Evolutionary conservation across 805 yeast genomes (phyloP), one percentile per base, ranked within the genome.

Genomic region (Jamesozyma lodderae): DNA sequence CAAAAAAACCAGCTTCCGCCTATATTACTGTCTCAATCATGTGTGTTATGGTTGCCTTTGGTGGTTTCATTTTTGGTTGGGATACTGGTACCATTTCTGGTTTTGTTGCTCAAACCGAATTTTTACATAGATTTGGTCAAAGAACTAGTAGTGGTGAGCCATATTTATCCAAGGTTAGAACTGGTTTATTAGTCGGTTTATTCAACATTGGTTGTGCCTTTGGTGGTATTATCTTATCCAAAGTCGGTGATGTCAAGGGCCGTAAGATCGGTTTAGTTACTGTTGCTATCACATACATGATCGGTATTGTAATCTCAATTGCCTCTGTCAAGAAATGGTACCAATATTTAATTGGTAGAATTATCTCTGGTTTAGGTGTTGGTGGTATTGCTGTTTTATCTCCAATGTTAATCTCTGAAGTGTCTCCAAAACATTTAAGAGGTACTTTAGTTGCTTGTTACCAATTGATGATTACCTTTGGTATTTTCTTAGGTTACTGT

Each of bases 161-260:
- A 48, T 63, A 64, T 47, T 53, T 74, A 40, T 68, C 79, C 16
- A 67, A 70, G 47, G 72, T 68, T 18, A 67, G 80, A 63, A 67
- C 68, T 11, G 80, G 80, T 46, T 62, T 75, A 42, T 63, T 75
- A 36, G 76, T 75, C 27, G 62, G 75, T 35, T 67, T 75, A 44
- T 80, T 79, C 67, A 77, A 77, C 64, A 66, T 80, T 47, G 84
- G 83, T 40, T 77, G 84, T 66, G 82, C 82, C 63, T 65, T 80
- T 54, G 87, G 86, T 48, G 78, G 85, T 67, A 81, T 82, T 39
- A 62, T 78, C 38, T 86, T 86, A 8, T 25, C 31, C 2, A 33
- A 19, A 14, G 6, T 33, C n/a, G 36, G 31, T 4, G 36, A 33
- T 33, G 56, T 79, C 81, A 59, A 56, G 78, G 86, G 86, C 50